phyloP scores from a whole-genome alignment of 1,139 yeast species.

The Sugiyamaella xylanicola region DNA sequence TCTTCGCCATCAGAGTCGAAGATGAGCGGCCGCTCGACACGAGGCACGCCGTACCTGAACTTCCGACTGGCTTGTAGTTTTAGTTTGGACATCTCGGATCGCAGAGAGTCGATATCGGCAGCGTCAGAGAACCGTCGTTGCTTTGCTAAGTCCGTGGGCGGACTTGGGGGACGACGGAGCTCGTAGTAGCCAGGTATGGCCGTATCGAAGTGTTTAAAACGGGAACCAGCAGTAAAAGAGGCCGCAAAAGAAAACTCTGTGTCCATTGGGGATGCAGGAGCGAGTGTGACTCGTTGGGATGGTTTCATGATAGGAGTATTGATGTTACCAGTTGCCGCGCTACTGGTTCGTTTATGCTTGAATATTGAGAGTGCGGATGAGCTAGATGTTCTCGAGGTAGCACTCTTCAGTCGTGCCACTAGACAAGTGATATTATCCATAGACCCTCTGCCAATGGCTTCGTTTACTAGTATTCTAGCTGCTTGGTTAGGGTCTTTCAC shows the following conservation, averaged over 20 bases:
- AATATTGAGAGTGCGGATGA: not conserved
- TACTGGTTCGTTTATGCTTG: constrained; percentile 4
- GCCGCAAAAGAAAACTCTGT: not conserved
- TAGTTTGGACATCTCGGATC: constrained; percentile 7
- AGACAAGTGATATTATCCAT: constrained; percentile 85
- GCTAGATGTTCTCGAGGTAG: not conserved
- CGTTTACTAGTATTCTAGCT: constrained; percentile 63
- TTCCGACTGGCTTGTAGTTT: not conserved
- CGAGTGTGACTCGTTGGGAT: too few relatives aligned
- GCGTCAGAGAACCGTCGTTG: constrained; percentile 9
- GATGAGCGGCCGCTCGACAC: constrained; percentile 13
- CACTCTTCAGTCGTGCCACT: constrained; percentile 53
- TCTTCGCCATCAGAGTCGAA: constrained; percentile 14
- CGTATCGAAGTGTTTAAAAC: constrained; percentile 12
- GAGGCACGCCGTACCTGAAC: constrained; percentile 15
- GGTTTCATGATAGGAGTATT: too few relatives aligned
- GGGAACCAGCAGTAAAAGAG: not conserved
- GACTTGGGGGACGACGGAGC: constrained; percentile 2
- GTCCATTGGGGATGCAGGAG: constrained; percentile 8
- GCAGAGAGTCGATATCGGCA: not conserved
- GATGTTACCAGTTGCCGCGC: not conserved
- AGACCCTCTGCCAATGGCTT: constrained; percentile 70
- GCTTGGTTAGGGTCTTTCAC: constrained; percentile 60
- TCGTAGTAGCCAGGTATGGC: constrained; percentile 6
- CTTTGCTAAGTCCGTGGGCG: not conserved